These are phyloP conservation scores for Leucosporidium scottii DNA, from an alignment of 768 basidiomycete genomes.

Conservation along the genomic window DNA sequence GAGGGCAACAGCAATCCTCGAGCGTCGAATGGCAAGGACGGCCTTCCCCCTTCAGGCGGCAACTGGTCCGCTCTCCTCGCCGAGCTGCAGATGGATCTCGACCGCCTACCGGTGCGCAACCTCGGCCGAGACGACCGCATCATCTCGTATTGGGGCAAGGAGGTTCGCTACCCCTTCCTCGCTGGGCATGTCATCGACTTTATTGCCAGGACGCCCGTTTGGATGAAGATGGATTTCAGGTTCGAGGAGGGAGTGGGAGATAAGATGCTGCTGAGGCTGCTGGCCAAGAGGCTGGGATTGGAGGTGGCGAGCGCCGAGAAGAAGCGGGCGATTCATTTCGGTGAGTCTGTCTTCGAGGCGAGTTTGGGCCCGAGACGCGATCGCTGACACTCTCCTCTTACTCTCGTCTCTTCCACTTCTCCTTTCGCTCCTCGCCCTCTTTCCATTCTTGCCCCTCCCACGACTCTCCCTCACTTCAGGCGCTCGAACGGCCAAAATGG, in stretches of 20 bases:
- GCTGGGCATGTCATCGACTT: conserved; percentile 46
- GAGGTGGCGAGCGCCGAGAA: conserved; percentile 64
- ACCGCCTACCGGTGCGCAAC: conserved; percentile 59
- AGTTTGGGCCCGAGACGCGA: no score
- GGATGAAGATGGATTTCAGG: conserved; percentile 72
- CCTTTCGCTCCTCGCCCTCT: no score
- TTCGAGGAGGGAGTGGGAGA: conserved; percentile 73
- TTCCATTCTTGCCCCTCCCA: not conserved
- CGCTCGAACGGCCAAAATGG: conserved; percentile 36
- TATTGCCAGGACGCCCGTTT: conserved; percentile 50
- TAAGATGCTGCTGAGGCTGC: conserved; percentile 72
- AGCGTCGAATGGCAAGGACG: not conserved
- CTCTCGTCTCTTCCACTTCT: no score
- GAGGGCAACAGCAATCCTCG: no score
- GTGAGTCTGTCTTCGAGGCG: no score
- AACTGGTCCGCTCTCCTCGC: conserved; percentile 21
- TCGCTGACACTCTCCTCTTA: no score
- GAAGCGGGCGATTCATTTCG: conserved; percentile 97
- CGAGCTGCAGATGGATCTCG: conserved; percentile 66
- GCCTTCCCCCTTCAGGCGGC: not conserved
- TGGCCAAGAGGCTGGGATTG: conserved; percentile 66
- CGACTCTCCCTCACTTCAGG: not conserved
- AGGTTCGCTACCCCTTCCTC: conserved; percentile 68
- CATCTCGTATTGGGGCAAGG: conserved; percentile 83
- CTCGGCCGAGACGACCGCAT: conserved; percentile 91